A percentile compares a stretch with the other conserved stretches of the same genome.
Conservation (phyloP, 169 alveolate species). For the Plasmodium blacklocki region DNA sequence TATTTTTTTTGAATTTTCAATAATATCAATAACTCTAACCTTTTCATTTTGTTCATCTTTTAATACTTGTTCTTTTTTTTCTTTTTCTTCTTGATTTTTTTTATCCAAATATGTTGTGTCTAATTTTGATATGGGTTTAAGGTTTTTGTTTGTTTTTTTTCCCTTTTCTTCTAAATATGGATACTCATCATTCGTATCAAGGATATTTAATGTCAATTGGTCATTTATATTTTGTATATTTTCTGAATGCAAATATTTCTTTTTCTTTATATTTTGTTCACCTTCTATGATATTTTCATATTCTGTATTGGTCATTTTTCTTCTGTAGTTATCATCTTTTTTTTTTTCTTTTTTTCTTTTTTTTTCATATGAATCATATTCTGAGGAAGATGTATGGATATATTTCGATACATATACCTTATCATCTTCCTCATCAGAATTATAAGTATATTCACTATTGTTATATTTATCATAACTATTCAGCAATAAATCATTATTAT, state of each 20-base stretch:
- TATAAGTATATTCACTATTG: too few species aligned
- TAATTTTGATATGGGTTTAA: conserved; percentile 42
- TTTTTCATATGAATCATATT: not conserved
- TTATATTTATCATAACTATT: too few species aligned
- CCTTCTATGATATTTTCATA: conserved; percentile 35
- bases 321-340: conserved; percentile 4
- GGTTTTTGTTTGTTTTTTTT: conserved; percentile 11
- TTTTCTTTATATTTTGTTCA: conserved; percentile 32
- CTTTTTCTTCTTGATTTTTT: not conserved
- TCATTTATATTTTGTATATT: not conserved
- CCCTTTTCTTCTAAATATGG: not conserved
- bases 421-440: conserved; percentile 4
- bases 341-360: not conserved
- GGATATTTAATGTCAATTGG: not conserved
- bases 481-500: too few species aligned
- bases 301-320: conserved; percentile 15
- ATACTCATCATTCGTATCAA: conserved; percentile 65
- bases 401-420: not conserved
- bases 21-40: conserved; percentile 2
- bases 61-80: conserved; percentile 9
- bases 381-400: not conserved
- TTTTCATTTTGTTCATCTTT: conserved; percentile 22
- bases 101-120: conserved; percentile 31
- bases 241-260: conserved; percentile 2
- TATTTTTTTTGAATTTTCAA: conserved; percentile 40